These are phyloP conservation scores for Geotrichum klebahnii DNA, from an alignment of 1,139 yeast species.

Conservation along the genomic window DNA sequence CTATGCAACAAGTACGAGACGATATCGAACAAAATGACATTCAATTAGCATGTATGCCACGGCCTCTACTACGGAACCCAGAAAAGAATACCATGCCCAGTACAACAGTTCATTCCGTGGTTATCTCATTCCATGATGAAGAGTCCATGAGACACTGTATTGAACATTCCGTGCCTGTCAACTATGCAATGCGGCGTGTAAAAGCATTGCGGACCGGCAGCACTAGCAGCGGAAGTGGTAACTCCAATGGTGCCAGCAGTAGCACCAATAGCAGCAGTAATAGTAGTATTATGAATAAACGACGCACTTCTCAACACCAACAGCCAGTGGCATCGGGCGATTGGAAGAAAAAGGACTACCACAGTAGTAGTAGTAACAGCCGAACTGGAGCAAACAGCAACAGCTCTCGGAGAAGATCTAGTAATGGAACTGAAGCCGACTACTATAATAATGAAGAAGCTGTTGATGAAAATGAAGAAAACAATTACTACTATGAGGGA, in stretches of 20 bases:
- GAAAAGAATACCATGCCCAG: neutral
- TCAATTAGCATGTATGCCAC: conserved; percentile 15
- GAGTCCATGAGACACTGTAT: conserved; percentile 11
- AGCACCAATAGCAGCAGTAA: neutral
- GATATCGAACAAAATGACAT: conserved; percentile 12
- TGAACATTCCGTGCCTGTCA: conserved; percentile 14
- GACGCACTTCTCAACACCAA: no score
- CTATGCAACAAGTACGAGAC: conserved; percentile 15
- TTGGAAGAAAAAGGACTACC: neutral
- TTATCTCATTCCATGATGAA: conserved; percentile 13
- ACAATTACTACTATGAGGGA: neutral
- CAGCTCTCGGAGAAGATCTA: neutral
- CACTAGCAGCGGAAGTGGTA: neutral
- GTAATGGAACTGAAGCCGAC: neutral
- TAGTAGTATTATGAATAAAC: neutral
- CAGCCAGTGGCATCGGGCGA: no score
- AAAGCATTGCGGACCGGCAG: conserved; percentile 13
- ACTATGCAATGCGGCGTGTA: conserved; percentile 15
- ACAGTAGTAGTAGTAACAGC: neutral
- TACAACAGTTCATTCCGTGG: conserved; percentile 13
- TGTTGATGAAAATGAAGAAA: neutral
- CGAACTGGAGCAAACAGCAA: neutral
- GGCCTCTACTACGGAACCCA: conserved; percentile 12
- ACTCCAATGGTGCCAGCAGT: neutral
- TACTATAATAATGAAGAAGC: neutral